Evolutionary conservation across 805 yeast genomes (phyloP).

Genomic region (Myxozyma sirexii): DNA sequence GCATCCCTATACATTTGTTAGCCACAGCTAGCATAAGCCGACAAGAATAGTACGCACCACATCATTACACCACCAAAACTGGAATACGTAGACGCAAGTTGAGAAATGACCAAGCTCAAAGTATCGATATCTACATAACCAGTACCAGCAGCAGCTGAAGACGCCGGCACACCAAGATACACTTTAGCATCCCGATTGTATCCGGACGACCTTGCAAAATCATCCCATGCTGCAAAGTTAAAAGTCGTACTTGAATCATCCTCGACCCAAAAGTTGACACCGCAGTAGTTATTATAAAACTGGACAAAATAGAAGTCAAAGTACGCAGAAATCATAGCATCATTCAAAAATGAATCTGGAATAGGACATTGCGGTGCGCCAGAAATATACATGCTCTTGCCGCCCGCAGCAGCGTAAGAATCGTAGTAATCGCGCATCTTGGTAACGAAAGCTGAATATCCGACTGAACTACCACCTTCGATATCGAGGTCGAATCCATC

Average conservation of each 20-base stretch:
- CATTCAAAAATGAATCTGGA: conserved; percentile 56
- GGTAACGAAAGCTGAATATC: conserved; percentile 54
- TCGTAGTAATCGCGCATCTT: conserved; percentile 44
- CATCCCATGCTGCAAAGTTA: conserved; percentile 59
- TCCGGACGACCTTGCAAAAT: conserved; percentile 56
- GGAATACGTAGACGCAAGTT: conserved; percentile 31
- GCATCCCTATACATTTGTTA: conserved; percentile 56
- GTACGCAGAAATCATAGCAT: conserved; percentile 48
- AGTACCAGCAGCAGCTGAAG: conserved; percentile 54
- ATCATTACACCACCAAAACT: conserved; percentile 70
- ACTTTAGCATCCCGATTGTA: conserved; percentile 55
- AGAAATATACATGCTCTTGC: conserved; percentile 54
- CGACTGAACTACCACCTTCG: conserved; percentile 53
- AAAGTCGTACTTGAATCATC: conserved; percentile 27
- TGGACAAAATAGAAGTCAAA: conserved; percentile 66
- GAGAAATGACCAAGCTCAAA: conserved; percentile 40
- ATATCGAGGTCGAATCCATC: conserved; percentile 74
- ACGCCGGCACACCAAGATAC: conserved; percentile 66
- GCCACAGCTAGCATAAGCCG: background rate
- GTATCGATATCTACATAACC: conserved; percentile 57
- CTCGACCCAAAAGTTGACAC: conserved; percentile 35
- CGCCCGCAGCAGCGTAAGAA: conserved; percentile 32
- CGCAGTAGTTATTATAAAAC: conserved; percentile 64
- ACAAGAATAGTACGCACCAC: conserved; percentile 50
- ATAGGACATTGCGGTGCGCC: conserved; percentile 72